A percentile compares a stretch with the other conserved stretches of the same genome.
phyloP scores from a whole-genome alignment of 208 protist species.

The Naegleria gruberi region DNA sequence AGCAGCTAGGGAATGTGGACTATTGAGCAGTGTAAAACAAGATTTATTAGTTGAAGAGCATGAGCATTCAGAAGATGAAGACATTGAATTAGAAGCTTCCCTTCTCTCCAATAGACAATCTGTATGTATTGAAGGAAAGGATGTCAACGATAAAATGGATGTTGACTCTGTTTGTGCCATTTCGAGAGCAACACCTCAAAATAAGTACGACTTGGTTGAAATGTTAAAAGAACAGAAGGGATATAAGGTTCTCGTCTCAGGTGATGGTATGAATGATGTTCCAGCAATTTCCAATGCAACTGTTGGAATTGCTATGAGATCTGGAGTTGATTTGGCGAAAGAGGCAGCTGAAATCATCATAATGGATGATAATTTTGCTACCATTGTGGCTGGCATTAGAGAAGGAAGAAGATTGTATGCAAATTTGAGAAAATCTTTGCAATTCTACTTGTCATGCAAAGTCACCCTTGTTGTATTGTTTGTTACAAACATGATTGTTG shows the following conservation, averaged over 20 bases:
- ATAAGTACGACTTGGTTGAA: slow-evolving; percentile 69
- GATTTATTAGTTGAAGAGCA: not conserved
- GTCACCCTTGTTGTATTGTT: not conserved
- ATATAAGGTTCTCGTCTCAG: not conserved
- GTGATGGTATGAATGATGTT: slow-evolving; percentile 19
- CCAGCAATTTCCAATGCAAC: slow-evolving; percentile 20
- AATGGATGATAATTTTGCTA: slow-evolving; percentile 78
- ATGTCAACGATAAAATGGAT: not conserved
- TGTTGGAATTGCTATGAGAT: slow-evolving; percentile 74
- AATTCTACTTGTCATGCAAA: slow-evolving; percentile 6
- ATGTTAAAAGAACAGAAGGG: slow-evolving; percentile 33
- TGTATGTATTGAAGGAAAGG: not conserved
- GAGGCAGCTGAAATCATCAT: slow-evolving; percentile 67
- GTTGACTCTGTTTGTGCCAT: slow-evolving; percentile 44
- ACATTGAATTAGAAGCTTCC: not conserved
- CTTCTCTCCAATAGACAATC: not conserved
- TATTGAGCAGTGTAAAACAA: not conserved
- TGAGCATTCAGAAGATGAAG: not conserved
- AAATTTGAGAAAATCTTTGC: not conserved
- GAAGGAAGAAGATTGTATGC: slow-evolving; percentile 49
- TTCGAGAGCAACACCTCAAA: slow-evolving; percentile 67
- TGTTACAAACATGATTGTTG: not conserved
- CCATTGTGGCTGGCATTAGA: slow-evolving; percentile 68
- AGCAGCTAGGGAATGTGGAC: slow-evolving; percentile 48
- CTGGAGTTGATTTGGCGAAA: slow-evolving; percentile 52